Base-by-base conservation (phyloP, 768 basidiomycete species). In the Mycena rosella region DNA sequence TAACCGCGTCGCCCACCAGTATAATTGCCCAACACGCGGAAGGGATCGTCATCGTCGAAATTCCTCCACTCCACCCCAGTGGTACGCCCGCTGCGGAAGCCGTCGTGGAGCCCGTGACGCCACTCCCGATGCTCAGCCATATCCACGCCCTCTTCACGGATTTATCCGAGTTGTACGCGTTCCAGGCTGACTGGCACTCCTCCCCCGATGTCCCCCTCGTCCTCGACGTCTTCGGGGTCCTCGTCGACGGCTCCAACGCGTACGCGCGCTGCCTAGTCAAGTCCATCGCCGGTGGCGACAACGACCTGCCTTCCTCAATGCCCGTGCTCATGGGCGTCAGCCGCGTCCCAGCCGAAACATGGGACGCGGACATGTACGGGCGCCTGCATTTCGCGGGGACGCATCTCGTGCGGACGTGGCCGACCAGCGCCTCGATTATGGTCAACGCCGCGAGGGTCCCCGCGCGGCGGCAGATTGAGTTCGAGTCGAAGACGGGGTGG, bases 241-340 rank as follows among this genome's bases (percentile, higher is more conserved):
- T 60, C 29, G 40, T 52, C 24, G 54, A 52, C 11, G 56, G 61
- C 24, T 17, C 42, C 4, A 3, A 40, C 5, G 65, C 59, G 18
- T 68, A 63, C 40, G 60, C 62, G 24, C 56, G 61, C 49, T 63
- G 67, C 40, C 18, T 59, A 14, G 18, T 63, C 11, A 62, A 63
- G 24, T 11, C 32, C 11, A 32, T 68, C 4, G 20, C 61, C 20
- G 56, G 48, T 15, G 38, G 45, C 13, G 67, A 57, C 51, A 17
- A 30, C 30, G 63, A 65, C 38, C 61, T 68, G 26, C 67, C 67
- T 20, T n/a, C 51, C 32, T 40, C 56, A 13, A 29, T 68, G n/a
- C 61, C 67, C 24, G 58, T 67, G n/a, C 44, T 67, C 32, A 53
- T 48, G 49, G 65, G 65, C n/a, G n/a, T 67, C 22, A 57, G 38